Base-by-base conservation (phyloP, 2,329 filamentous ascomycete species). In the Elsinoe perseae region DNA sequence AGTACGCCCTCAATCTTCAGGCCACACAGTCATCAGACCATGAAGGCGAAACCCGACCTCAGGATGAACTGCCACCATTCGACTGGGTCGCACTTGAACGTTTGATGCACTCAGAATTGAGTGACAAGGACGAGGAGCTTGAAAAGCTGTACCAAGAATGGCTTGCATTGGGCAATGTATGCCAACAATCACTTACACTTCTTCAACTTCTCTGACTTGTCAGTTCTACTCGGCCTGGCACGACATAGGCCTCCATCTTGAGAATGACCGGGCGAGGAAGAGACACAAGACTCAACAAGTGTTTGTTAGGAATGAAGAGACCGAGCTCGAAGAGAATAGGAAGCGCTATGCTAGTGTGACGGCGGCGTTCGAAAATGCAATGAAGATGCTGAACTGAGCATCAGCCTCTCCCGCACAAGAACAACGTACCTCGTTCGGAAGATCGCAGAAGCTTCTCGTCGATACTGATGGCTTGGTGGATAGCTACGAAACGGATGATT, bases 211-310 rank as follows among this genome's bases (percentile, higher is more conserved):
- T 5, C 32, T 61, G 56, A 60, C 60, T 58, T 50, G 38, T 23
- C 61, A 95, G 89, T 87, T 86, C 67, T 95, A 95, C 69, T 79
- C 79, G 57, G 73, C 84, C 32, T 96, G 91, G 90, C 86, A 87
- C 21, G 77, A 84, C 18, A 82, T 86, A 10, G 85, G 86, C 1
- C 79, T 83, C 28, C 73, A 77, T 9, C 83, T 88, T 59, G 91
- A 95, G 68, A 83, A 87, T 56, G 84, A 85, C 58, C 81, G 91
- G 56, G 86, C 87, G 21, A 77, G 82, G 60, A 92, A 92, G 70
- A 83, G 87, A 56, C 77, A 95, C 44, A 86, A 85, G 65, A 96
- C 91, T 1, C 83, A 90, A 60, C 83, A 86, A 68, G 77, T 82
- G 59, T 87, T 85, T 68, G 88, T 95, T 27, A 82, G 85, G 60